Conservation (phyloP, 768 basidiomycete species). For the Boletus subcaerulescens region DNA sequence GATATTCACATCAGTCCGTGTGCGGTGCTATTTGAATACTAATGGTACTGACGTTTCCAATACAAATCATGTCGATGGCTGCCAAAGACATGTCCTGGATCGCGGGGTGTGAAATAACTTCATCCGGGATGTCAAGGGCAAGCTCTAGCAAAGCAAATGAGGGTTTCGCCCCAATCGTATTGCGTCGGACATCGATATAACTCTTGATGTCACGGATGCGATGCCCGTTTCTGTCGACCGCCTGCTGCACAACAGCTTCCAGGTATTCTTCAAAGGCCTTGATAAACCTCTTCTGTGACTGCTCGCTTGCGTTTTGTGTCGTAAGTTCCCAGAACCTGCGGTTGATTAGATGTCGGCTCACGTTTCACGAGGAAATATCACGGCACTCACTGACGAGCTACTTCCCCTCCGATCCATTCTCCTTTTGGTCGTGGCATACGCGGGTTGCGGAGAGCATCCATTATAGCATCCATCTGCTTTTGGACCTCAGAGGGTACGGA, state of each 20-base stretch:
- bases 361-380: no score
- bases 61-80: constrained; percentile 35
- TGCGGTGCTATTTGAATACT: no score
- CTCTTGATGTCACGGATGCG: constrained; percentile 35
- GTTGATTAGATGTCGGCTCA: not conserved
- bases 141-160: constrained; percentile 19
- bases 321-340: constrained; percentile 16
- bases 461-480: constrained; percentile 22
- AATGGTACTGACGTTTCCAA: constrained; percentile 32
- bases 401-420: constrained; percentile 14
- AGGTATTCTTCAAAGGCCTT: not conserved
- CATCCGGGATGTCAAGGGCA: constrained; percentile 36
- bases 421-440: constrained; percentile 10
- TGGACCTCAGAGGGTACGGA: constrained; percentile 30
- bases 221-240: constrained; percentile 4
- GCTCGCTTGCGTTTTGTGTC: constrained; percentile 2
- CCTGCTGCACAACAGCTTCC: not conserved
- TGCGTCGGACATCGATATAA: constrained; percentile 42
- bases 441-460: constrained; percentile 14
- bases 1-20: no score
- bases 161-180: constrained; percentile 23
- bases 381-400: constrained; percentile 14
- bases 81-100: constrained; percentile 29
- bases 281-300: constrained; percentile 4
- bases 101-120: constrained; percentile 39